A percentile compares a stretch with the other conserved stretches of the same genome.
These are phyloP conservation scores for Sclerotiophoma versabilis DNA, from an alignment of 2,329 filamentous ascomycete species.

Conservation along the genomic window DNA sequence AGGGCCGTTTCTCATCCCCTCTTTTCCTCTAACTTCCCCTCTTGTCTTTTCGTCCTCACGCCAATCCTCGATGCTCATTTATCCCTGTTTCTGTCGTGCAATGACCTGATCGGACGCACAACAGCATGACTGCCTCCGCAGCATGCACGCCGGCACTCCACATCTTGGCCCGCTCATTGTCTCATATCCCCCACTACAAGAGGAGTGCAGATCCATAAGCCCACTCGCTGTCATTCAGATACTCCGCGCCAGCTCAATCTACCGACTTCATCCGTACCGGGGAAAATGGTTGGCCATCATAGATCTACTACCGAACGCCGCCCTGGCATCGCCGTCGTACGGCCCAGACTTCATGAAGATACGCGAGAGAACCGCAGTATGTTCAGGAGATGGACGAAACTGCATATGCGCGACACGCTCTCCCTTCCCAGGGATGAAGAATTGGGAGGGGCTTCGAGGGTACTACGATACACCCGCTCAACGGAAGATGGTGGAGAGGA, in stretches of 20 bases:
- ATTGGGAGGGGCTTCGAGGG: not conserved
- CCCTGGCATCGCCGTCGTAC: slow-evolving; percentile 12
- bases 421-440: not conserved
- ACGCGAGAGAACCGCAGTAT: slow-evolving; percentile 2
- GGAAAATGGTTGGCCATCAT: not conserved
- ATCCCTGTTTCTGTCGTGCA: not conserved
- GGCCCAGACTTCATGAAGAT: not conserved
- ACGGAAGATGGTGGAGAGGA: not conserved
- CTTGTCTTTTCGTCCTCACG: no score
- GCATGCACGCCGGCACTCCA: slow-evolving; percentile 1
- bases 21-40: no score
- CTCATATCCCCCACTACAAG: not conserved
- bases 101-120: not conserved
- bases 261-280: no score
- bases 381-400: slow-evolving; percentile 11
- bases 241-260: not conserved
- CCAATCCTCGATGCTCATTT: no score
- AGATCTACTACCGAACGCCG: not conserved
- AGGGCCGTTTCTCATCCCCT: no score
- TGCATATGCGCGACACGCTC: slow-evolving; percentile 11
- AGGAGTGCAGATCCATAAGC: not conserved
- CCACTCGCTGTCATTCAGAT: no score
- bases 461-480: slow-evolving; percentile 8
- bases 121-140: not conserved
- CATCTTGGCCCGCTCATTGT: not conserved